These are phyloP conservation scores for Lachancea waltii DNA, from an alignment of 805 yeast genomes.

Conservation along the genomic window DNA sequence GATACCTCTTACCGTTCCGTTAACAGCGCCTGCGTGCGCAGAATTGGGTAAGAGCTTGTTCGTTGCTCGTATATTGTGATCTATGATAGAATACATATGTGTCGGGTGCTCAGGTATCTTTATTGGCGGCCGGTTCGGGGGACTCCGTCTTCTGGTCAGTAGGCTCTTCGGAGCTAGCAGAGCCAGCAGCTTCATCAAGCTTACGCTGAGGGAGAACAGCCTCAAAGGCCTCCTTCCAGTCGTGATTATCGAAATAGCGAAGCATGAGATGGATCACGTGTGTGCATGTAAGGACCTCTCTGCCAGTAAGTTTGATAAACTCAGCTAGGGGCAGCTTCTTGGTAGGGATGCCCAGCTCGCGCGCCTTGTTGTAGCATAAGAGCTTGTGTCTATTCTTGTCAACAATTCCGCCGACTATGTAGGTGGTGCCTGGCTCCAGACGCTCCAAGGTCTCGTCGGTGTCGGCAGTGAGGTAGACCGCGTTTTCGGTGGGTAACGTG, in stretches of 20 bases:
- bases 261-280: conserved; percentile 89
- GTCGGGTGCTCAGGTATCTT: too few relatives aligned
- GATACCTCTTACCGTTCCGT: too few relatives aligned
- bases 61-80: too few relatives aligned
- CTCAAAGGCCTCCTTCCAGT: conserved; percentile 86
- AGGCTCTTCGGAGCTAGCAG: too few relatives aligned
- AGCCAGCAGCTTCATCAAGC: conserved; percentile 22
- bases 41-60: too few relatives aligned
- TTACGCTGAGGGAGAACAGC: conserved; percentile 82
- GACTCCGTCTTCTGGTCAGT: too few relatives aligned
- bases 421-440: conserved; percentile 64
- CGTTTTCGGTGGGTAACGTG: conserved; percentile 33
- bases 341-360: conserved; percentile 59
- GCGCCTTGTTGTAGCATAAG: conserved; percentile 77
- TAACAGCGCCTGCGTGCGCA: too few relatives aligned
- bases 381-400: conserved; percentile 87
- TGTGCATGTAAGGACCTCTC: conserved; percentile 86
- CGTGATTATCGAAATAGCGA: conserved; percentile 67
- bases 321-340: conserved; percentile 84
- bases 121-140: too few relatives aligned
- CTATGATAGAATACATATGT: too few relatives aligned
- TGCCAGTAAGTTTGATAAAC: conserved; percentile 72
- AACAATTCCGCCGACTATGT: conserved; percentile 91
- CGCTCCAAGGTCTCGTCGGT: conserved; percentile 62
- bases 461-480: conserved; percentile 79